Evolutionary conservation across 805 yeast species (phyloP).

Genomic region (Kregervanrija pseudodelftensis): DNA sequence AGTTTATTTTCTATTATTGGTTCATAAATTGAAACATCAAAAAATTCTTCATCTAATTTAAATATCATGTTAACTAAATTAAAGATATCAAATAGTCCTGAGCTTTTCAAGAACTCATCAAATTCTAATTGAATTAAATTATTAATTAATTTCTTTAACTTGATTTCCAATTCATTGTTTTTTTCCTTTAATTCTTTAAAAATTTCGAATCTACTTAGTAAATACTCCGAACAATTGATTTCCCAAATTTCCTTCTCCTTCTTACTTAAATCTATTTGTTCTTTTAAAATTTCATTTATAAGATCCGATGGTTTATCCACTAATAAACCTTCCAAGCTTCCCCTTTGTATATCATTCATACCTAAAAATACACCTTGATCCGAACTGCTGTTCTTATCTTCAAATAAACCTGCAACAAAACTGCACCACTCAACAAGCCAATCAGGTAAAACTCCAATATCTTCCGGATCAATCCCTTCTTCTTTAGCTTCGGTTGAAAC

Average conservation of each 20-base stretch:
- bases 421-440: slow-evolving; percentile 67
- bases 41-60: slow-evolving; percentile 51
- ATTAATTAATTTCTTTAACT: slow-evolving; percentile 29
- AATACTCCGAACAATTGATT: slow-evolving; percentile 54
- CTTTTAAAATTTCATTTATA: slow-evolving; percentile 17
- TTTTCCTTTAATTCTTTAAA: slow-evolving; percentile 21
- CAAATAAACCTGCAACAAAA: slow-evolving; percentile 53
- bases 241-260: slow-evolving; percentile 35
- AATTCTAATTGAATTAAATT: slow-evolving; percentile 40
- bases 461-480: slow-evolving; percentile 28
- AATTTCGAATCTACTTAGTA: slow-evolving; percentile 47
- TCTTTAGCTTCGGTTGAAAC: slow-evolving; percentile 26
- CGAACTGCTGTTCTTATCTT: slow-evolving; percentile 27
- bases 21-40: slow-evolving; percentile 55
- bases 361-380: slow-evolving; percentile 31
- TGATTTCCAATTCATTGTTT: slow-evolving; percentile 28
- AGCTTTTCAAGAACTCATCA: slow-evolving; percentile 38
- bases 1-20: slow-evolving; percentile 58
- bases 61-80: slow-evolving; percentile 68
- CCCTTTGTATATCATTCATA: slow-evolving; percentile 29
- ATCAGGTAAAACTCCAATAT: slow-evolving; percentile 68
- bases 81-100: slow-evolving; percentile 51
- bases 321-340: slow-evolving; percentile 32
- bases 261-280: slow-evolving; percentile 22
- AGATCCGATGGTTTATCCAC: slow-evolving; percentile 41